Evolutionary conservation across 352 stramenopile genomes (phyloP).

Genomic region (Phytophthora citricola): DNA sequence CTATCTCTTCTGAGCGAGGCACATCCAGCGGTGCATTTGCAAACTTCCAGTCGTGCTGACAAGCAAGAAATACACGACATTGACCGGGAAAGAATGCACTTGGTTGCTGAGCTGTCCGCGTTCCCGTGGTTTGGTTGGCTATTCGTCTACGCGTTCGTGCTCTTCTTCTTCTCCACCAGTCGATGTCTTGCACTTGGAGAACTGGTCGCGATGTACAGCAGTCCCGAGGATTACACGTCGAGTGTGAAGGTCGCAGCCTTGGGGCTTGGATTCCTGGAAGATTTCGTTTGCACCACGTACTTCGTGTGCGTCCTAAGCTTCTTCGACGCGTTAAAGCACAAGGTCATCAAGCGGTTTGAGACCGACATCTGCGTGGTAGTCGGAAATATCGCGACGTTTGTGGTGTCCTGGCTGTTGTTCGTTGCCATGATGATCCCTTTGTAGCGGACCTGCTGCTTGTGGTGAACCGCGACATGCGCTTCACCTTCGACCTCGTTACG

Average conservation of each 20-base stretch:
- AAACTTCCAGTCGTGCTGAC: no score
- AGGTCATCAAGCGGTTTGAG: background rate
- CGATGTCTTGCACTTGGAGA: constrained; percentile 14
- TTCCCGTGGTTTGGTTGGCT: constrained; percentile 19
- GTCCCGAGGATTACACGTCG: background rate
- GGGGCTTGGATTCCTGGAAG: constrained; percentile 29
- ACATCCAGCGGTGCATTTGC: no score
- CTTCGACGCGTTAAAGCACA: constrained; percentile 13
- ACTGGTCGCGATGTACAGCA: constrained; percentile 25
- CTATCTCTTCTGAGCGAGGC: no score
- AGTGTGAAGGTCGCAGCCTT: constrained; percentile 21
- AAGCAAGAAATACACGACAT: no score
- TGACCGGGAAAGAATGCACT: background rate
- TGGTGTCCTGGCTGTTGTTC: constrained; percentile 35
- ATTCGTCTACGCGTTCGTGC: constrained; percentile 19
- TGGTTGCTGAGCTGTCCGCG: background rate
- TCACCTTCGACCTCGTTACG: constrained; percentile 43
- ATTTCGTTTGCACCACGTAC: constrained; percentile 38
- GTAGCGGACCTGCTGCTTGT: constrained; percentile 43
- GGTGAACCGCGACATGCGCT: constrained; percentile 42
- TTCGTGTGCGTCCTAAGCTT: constrained; percentile 26
- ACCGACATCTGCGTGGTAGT: constrained; percentile 2
- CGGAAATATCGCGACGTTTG: constrained; percentile 13
- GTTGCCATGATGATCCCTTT: constrained; percentile 32
- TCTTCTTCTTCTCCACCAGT: constrained; percentile 24